phyloP scores from a whole-genome alignment of 2,329 filamentous ascomycete genomes.

The Diaporthe sp. region DNA sequence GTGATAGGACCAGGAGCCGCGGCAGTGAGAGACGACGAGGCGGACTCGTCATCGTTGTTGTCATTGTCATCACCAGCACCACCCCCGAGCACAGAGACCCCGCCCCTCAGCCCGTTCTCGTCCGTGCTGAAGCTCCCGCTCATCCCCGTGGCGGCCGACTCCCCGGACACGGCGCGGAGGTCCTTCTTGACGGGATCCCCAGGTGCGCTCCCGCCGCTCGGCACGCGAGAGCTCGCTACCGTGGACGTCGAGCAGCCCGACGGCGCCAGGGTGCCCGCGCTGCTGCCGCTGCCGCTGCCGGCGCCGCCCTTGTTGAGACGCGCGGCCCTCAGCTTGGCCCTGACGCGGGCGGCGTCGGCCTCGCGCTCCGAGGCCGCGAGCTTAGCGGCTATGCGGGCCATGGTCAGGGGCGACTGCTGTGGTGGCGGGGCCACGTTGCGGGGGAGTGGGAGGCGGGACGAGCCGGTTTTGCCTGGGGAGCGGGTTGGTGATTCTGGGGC shows the following conservation, averaged over 20 bases:
- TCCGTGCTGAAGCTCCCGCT: constrained; percentile 28
- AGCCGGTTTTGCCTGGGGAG: constrained; percentile 46
- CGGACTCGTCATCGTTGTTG: neutral
- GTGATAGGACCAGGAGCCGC: neutral
- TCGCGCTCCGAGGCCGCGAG: constrained; percentile 74
- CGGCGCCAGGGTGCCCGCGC: constrained; percentile 43
- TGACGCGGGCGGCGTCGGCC: constrained; percentile 72
- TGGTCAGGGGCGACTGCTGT: constrained; percentile 70
- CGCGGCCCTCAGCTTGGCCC: constrained; percentile 72
- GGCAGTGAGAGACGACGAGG: neutral
- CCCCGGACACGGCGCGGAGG: constrained; percentile 10
- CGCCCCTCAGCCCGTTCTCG: constrained; percentile 32
- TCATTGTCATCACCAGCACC: neutral
- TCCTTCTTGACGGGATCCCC: constrained; percentile 38
- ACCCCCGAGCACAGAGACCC: neutral
- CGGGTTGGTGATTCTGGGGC: constrained; percentile 40
- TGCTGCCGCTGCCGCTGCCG: neutral
- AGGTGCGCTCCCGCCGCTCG: constrained; percentile 18
- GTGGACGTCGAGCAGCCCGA: constrained; percentile 40
- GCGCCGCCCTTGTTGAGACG: constrained; percentile 50
- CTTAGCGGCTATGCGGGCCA: constrained; percentile 73
- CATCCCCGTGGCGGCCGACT: constrained; percentile 15
- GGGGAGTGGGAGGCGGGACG: constrained; percentile 52
- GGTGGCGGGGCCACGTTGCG: constrained; percentile 52
- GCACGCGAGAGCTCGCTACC: neutral